Percentiles rank a stretch among this genome's conserved stretches.
Evolutionary conservation across 2,329 filamentous ascomycete genomes (phyloP).

Genomic region (Penicillium sp.): DNA sequence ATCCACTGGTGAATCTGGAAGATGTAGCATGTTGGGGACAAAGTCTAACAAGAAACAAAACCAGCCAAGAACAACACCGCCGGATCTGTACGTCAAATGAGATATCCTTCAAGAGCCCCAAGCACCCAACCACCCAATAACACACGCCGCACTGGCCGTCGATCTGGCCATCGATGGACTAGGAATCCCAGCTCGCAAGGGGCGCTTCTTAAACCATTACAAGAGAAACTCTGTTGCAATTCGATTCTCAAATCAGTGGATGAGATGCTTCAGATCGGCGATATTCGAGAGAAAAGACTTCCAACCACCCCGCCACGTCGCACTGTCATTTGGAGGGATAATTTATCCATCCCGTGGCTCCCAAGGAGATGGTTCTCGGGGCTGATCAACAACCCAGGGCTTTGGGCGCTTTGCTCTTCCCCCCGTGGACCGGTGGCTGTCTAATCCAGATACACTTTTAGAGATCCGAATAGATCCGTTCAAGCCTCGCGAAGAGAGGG

Average conservation of each 20-base stretch:
- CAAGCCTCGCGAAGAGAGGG: neutral
- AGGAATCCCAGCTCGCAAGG: slow-evolving; percentile 15
- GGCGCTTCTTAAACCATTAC: slow-evolving; percentile 2
- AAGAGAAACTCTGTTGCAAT: slow-evolving; percentile 8
- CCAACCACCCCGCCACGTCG: neutral
- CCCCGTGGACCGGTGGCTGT: neutral
- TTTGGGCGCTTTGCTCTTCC: slow-evolving; percentile 4
- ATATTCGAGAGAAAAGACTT: neutral
- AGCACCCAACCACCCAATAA: slow-evolving; percentile 8
- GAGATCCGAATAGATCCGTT: neutral
- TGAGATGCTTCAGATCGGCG: neutral
- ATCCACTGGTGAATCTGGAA: neutral
- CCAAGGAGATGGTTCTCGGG: slow-evolving; percentile 5
- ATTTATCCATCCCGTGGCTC: neutral
- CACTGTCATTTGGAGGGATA: slow-evolving; percentile 2
- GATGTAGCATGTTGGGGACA: neutral
- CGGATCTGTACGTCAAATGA: neutral
- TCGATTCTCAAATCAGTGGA: slow-evolving; percentile 6
- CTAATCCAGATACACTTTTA: slow-evolving; percentile 2
- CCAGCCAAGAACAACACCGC: neutral
- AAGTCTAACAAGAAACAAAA: neutral
- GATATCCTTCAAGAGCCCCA: slow-evolving; percentile 1
- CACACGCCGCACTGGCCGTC: neutral
- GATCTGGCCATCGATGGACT: neutral
- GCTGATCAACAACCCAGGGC: slow-evolving; percentile 9